Evolutionary conservation across 768 basidiomycete species (phyloP).

Genomic region (Ramaria sp.): DNA sequence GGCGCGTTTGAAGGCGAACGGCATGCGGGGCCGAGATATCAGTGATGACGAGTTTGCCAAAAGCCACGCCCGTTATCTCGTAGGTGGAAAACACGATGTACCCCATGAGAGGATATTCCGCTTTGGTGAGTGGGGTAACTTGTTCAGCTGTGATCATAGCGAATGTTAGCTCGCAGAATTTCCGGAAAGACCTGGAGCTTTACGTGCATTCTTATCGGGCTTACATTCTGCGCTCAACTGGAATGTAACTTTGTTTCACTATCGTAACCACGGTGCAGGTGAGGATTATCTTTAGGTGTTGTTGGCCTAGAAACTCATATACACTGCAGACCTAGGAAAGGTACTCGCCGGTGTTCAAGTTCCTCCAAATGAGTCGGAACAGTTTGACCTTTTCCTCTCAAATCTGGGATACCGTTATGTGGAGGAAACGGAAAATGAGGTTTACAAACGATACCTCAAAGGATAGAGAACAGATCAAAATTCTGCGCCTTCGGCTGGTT

Average conservation of each 20-base stretch:
- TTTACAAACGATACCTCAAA: conserved; percentile 66
- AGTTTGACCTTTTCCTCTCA: conserved; percentile 66
- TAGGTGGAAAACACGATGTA: conserved; percentile 74
- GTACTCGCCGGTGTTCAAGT: conserved; percentile 93
- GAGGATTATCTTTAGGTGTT: conserved; percentile 19
- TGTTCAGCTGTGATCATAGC: background rate
- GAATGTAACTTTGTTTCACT: conserved; percentile 97
- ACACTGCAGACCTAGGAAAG: conserved; percentile 68
- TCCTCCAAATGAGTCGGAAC: conserved; percentile 49
- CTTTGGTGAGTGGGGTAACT: conserved; percentile 56
- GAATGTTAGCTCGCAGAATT: conserved; percentile 51
- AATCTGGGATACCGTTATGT: conserved; percentile 80
- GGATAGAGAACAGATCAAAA: conserved; percentile 18
- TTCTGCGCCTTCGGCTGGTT: background rate
- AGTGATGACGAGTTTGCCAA: conserved; percentile 95
- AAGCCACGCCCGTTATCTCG: conserved; percentile 88
- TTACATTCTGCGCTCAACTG: conserved; percentile 58
- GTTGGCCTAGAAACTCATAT: background rate
- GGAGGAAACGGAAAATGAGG: conserved; percentile 85
- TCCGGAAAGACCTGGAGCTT: conserved; percentile 86
- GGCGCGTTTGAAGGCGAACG: conserved; percentile 44
- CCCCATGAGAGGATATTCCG: conserved; percentile 82
- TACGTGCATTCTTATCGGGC: conserved; percentile 81
- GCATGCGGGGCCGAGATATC: conserved; percentile 82
- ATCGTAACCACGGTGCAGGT: conserved; percentile 96